Base-by-base conservation (phyloP, 2,329 filamentous ascomycete species). In the Neofusicoccum kwambonambiense region DNA sequence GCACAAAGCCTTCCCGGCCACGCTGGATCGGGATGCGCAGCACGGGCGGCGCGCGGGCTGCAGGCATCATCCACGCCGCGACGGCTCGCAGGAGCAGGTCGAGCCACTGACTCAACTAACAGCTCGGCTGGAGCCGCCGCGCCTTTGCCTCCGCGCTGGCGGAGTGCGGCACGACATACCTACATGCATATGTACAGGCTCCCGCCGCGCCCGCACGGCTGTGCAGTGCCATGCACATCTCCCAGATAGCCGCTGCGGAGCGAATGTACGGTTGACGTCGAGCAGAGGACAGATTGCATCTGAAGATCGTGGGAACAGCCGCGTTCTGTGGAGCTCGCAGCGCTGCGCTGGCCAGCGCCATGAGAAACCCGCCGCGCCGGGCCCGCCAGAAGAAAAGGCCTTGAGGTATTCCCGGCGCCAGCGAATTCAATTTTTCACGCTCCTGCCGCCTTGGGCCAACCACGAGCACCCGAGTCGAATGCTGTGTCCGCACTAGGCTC, bases 111-210 rank as follows among this genome's bases (percentile, higher is more conserved):
- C 58, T 50, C 58, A 62, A 41, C 44, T 60, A 60, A 51, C 17
- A 15, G 44, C 58, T 51, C 58, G 58, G 58, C 58, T 62, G 58
- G 58, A 62, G 58, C 56, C 56, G 56, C 56, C 56, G 42, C 56
- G 56, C 56, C n/a, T 47, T 60, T 60, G 56, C 58, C 58, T 62
- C 58, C 58, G 47, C 35, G 51, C 27, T 31, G 51, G 31, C 50
- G 49, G 62, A 64, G 62, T 17, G 62, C 62, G 62, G 62, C 62
- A 64, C 51, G 62, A 64, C 62, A 64, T 64, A 54, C 50, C 42
- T 57, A 57, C 62, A 47, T 64, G 62, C 62, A 64, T 64, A 64
- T 64, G 62, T 64, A 56, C 62, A 64, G 50, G 41, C 58, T 62
- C 58, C 58, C 58, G 58, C 58, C 54, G 56, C 58, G 35, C 58